Evolutionary conservation across 805 yeast genomes (phyloP).

Genomic region (Wickerhamiella nectarea): DNA sequence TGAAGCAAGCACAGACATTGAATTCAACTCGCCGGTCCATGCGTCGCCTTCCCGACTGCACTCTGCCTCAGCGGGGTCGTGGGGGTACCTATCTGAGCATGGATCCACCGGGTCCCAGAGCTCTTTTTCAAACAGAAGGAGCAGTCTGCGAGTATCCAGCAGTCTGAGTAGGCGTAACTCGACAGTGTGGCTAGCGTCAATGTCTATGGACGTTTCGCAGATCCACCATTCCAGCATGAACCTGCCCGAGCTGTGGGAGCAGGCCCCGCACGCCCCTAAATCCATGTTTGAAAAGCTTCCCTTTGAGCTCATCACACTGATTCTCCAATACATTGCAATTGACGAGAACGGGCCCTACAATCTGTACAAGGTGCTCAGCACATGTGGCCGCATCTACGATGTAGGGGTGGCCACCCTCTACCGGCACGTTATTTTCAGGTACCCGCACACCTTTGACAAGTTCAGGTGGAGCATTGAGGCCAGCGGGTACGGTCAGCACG

Average conservation of each 20-base stretch:
- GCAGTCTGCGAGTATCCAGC: background rate
- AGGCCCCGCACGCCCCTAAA: background rate
- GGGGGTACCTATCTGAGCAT: background rate
- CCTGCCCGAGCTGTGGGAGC: background rate
- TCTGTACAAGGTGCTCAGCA: constrained; percentile 16
- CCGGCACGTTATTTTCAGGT: constrained; percentile 40
- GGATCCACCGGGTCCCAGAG: background rate
- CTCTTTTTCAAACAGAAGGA: background rate
- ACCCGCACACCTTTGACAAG: constrained; percentile 67
- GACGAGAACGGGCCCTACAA: constrained; percentile 12
- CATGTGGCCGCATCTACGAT: constrained; percentile 24
- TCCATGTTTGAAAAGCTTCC: constrained; percentile 16
- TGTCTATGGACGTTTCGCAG: constrained; percentile 13
- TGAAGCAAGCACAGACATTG: background rate
- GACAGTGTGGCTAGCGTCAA: constrained; percentile 14
- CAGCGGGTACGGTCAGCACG: constrained; percentile 36
- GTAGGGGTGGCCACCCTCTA: constrained; percentile 27
- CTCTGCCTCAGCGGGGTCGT: background rate
- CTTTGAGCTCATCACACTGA: constrained; percentile 19
- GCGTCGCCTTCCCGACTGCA: background rate
- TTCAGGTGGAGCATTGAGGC: constrained; percentile 45
- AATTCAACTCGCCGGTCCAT: background rate
- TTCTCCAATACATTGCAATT: constrained; percentile 19
- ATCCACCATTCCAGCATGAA: constrained; percentile 7
- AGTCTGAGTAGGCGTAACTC: constrained; percentile 13